phyloP scores from a whole-genome alignment of 1,284 basidiomycete genomes.

The Pterulicium gracile region DNA sequence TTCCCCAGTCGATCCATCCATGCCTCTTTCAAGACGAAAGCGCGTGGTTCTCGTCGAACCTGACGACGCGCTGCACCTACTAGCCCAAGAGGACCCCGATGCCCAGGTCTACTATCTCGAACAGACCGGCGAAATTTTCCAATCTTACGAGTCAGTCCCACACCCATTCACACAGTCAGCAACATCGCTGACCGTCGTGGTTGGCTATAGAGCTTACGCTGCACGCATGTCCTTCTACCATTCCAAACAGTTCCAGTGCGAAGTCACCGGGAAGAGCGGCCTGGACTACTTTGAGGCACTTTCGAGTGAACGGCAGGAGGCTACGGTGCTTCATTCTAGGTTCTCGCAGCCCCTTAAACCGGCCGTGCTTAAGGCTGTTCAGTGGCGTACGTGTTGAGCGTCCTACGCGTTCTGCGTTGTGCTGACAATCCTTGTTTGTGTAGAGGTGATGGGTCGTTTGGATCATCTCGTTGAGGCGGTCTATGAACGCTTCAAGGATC shows the following conservation, averaged over 20 bases:
- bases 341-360: slow-evolving; percentile 92
- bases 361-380: slow-evolving; percentile 83
- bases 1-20: slow-evolving; percentile 19
- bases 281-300: slow-evolving; percentile 93
- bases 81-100: slow-evolving; percentile 48
- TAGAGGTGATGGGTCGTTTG: slow-evolving; percentile 91
- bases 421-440: slow-evolving; percentile 11
- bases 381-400: slow-evolving; percentile 80
- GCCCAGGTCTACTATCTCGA: slow-evolving; percentile 82
- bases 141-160: slow-evolving; percentile 78
- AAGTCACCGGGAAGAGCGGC: slow-evolving; percentile 89
- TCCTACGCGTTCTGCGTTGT: slow-evolving; percentile 12
- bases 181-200: slow-evolving; percentile 15
- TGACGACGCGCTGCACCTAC: slow-evolving; percentile 53
- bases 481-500: slow-evolving; percentile 90
- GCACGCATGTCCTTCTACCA: slow-evolving; percentile 90
- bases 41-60: slow-evolving; percentile 81
- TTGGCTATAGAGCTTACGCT: slow-evolving; percentile 64
- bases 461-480: slow-evolving; percentile 92
- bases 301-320: slow-evolving; percentile 84
- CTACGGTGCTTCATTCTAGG: slow-evolving; percentile 76
- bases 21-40: slow-evolving; percentile 88
- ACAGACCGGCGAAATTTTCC: slow-evolving; percentile 92
- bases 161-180: slow-evolving; percentile 12
- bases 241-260: slow-evolving; percentile 88